Evolutionary conservation across 345 rosid species (phyloP), one percentile per base, ranked within the genome.

Genomic region (Rhodamnia argentea): DNA sequence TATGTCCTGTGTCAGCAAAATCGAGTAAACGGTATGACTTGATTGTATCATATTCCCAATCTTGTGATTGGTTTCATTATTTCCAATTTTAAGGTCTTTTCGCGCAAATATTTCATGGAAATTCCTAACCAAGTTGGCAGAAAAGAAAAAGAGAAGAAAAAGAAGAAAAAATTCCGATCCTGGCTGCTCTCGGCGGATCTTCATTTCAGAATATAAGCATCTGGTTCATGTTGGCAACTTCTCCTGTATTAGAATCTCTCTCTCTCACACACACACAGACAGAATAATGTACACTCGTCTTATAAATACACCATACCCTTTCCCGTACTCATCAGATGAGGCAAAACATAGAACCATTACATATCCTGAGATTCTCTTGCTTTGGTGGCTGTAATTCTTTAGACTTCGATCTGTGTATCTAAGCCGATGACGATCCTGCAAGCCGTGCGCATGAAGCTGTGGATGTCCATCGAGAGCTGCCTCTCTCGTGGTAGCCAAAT

Each of bases 401-500:
- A 9, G 81, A 14, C 47, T 70, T 22, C 7, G 47, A 7, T 70
- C 32, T 26, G 47, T 18, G 10, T 37, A 18, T 18, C 47, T 5
- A 37, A 70, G 81, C 20, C 47, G 26, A 70, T 18, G 81, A 70
- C 47, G 47, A 70, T 10, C 26, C 13, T 20, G 47, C 81, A 13
- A 37, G 81, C 13, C 47, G 10, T 12, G 14, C 20, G 47, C 47
- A 15, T 6, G 13, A 37, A 70, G 20, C 81, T 37, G 47, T 37
- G 81, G 81, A 32, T 26, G 13, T 70, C 26, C 14, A 3, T 70
- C 26, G 3, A 37, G 13, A 37, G 87, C 52, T 74, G 90, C 64
- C 86, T 84, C 2, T 81, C 56, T 51, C 83, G 32, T 51, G 82
- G 56, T 60, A 89, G 53, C 70, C 91, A 90, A 84, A 86, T 88